Percentiles rank a stretch among this genome's conserved stretches.
Evolutionary conservation across 2,329 filamentous ascomycete genomes (phyloP).

Genomic region (Aspergillus vadensis): DNA sequence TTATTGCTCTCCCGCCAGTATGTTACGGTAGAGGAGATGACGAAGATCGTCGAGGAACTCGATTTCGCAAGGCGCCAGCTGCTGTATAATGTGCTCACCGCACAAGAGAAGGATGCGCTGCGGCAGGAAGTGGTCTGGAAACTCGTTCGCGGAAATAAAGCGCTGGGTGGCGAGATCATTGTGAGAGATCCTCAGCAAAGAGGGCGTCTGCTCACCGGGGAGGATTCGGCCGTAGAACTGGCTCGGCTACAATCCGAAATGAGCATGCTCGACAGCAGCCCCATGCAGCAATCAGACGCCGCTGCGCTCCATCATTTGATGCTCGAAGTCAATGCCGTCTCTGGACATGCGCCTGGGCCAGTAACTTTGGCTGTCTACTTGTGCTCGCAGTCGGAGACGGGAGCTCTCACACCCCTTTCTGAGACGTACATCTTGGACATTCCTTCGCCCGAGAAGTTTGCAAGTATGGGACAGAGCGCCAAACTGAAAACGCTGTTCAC

Average conservation of each 20-base stretch:
- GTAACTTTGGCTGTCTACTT: conserved; percentile 77
- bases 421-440: conserved; percentile 82
- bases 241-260: conserved; percentile 92
- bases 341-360: conserved; percentile 72
- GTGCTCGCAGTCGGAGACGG: conserved; percentile 68
- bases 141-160: conserved; percentile 88
- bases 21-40: conserved; percentile 75
- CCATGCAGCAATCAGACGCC: conserved; percentile 66
- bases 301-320: conserved; percentile 76
- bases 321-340: conserved; percentile 80
- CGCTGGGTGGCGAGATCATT: conserved; percentile 90
- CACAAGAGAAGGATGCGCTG: conserved; percentile 75
- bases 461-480: conserved; percentile 63
- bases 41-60: conserved; percentile 76
- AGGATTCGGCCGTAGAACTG: conserved; percentile 90
- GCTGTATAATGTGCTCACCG: conserved; percentile 89
- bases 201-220: conserved; percentile 82
- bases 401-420: conserved; percentile 68
- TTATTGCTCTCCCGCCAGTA: conserved; percentile 83
- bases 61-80: conserved; percentile 86
- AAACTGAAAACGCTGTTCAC: conserved; percentile 84
- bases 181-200: conserved; percentile 83
- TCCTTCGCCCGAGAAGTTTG: conserved; percentile 70
- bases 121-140: conserved; percentile 95
- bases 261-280: conserved; percentile 87